Evolutionary conservation across 805 yeast species (phyloP), one percentile per base, ranked within the genome.

Genomic region (Wickerhamomyces mucosus): DNA sequence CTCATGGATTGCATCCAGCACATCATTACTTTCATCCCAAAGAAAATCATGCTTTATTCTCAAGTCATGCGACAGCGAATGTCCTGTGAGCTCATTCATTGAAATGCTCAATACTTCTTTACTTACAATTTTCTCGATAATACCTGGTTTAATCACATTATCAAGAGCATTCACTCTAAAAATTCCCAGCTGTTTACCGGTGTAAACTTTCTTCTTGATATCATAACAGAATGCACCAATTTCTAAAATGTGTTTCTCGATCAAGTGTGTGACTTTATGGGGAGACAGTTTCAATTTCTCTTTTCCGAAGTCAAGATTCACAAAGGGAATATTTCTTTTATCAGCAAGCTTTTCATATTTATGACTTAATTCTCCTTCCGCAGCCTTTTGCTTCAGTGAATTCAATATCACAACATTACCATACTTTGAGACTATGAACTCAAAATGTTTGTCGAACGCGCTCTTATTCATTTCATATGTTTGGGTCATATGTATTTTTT

Each of bases 1-100:
- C 6, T 57, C 82, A 56, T 85, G 86, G 13, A 85, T 81, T 46
- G 76, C 77, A 4, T 86, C 75, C 20, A 88, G 70, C 41, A 78
- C 85, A 48, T 80, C 88, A 21, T 94, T 94, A 52, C 86, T 86
- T 50, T 88, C 95, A 6, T 94, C 92, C 96, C 96, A 88, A 17
- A 88, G 57, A 17, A 77, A 69, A 40, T 85, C 79, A 43, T 85
- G 94, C 18, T 75, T 75, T 12, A 66, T 59, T 47, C 72, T 60
- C n/a, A 84, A 57, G 6, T 72, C 78, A 15, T 64, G 42, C 1
- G 61, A 56, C 5, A 58, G 41, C 10, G 52, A 36, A 21, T 61
- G 63, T 2, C 58, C 56, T 35, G 79, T 69, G 16, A 23, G 15
- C 34, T 63, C 68, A 10, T 43, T 37, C 14, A 61, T 45, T 7